These are phyloP conservation scores for Trichoderma sp. DNA, from an alignment of 2,329 filamentous ascomycete genomes.

Conservation along the genomic window DNA sequence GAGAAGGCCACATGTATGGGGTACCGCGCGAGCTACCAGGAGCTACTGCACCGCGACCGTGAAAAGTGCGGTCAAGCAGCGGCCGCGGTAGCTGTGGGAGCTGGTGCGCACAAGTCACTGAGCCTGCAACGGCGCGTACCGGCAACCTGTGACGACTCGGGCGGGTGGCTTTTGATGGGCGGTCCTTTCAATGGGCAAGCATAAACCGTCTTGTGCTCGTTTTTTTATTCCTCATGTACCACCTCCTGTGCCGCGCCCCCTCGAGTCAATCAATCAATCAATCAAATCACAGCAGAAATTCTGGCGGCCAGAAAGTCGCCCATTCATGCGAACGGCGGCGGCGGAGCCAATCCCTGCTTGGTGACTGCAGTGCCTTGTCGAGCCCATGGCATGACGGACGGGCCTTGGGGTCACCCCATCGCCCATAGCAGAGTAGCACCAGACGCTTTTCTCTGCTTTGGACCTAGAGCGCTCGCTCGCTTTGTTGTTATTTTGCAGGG, in stretches of 20 bases:
- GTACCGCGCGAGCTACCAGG: constrained; percentile 8
- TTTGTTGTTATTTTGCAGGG: background rate
- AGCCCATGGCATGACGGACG: constrained; percentile 19
- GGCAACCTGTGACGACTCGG: background rate
- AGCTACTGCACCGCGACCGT: constrained; percentile 1
- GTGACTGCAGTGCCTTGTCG: background rate
- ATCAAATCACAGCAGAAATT: background rate
- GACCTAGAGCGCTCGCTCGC: background rate
- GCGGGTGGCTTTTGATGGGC: background rate
- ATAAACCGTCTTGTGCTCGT: background rate
- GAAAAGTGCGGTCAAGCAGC: constrained; percentile 7
- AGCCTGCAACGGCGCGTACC: background rate
- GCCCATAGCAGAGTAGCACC: background rate
- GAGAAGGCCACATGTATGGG: background rate
- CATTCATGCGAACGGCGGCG: constrained; percentile 23
- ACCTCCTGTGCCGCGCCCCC: background rate
- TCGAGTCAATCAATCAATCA: background rate
- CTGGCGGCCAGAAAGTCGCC: background rate
- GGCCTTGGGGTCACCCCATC: constrained; percentile 7
- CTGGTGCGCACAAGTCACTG: background rate
- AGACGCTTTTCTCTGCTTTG: background rate
- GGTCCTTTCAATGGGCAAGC: background rate
- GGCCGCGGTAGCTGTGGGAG: background rate
- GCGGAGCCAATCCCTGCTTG: constrained; percentile 19
- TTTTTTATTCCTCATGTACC: background rate